Base-by-base conservation (phyloP, 148 eudicot genomes). In the Persicaria maculosa region DNA sequence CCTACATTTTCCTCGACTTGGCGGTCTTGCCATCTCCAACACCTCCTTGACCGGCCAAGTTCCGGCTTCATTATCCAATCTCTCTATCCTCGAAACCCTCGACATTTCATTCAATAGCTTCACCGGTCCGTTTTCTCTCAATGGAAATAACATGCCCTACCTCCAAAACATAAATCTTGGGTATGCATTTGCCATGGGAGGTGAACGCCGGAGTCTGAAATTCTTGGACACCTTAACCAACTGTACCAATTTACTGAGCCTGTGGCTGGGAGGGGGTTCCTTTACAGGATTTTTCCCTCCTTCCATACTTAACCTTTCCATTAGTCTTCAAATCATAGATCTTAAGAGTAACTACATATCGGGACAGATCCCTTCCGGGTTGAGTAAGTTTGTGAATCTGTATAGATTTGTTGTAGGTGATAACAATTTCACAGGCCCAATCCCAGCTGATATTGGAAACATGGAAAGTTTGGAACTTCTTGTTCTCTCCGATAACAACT, bases 211-310 rank as follows among this genome's bases (percentile, higher is more conserved):
- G 25, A 22, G 25, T 22, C 25, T 22, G 25, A 22, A 22, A 22
- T 22, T 22, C 1, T 22, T 22, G 25, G 25, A 22, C 25, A 22
- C 25, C 25, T 22, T 22, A 22, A 22, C 25, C 25, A 22, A 22
- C 25, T 22, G 25, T 22, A 22, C 25, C 25, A 22, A 22, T 22
- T 1, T 22, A 9, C 1, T 15, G 25, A 22, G 25, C 73, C 79
- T 50, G 83, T 81, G 0, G 3, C 17, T 86, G 19, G 4, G 10
- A 17, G 0, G 4, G 4, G 81, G 83, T 40, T 40, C 45, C 11
- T 77, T 83, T 68, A 52, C 54, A 44, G 88, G 84, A 25, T 8
- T 2, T 0, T 44, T 85, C 43, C 84, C 88, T 0, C 47, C 16
- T 45, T 65, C 64, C n/a, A 57, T 85, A 0, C 22, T 72, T 73